These are phyloP conservation scores for Coprinopsis cinerea DNA, from an alignment of 768 basidiomycete species.

Conservation along the genomic window DNA sequence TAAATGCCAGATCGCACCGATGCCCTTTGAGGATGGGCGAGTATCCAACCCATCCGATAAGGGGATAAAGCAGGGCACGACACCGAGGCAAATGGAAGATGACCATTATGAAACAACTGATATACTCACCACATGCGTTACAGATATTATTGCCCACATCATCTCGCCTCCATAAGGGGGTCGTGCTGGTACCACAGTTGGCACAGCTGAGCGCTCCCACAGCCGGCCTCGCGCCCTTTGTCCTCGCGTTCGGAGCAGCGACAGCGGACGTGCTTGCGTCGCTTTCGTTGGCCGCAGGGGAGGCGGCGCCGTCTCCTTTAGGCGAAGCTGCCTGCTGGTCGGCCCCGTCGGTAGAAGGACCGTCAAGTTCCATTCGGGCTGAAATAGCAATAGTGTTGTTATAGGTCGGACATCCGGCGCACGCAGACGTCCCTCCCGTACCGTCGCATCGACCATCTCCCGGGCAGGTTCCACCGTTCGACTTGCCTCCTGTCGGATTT, in stretches of 20 bases:
- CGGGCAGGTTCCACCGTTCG: constrained; percentile 75
- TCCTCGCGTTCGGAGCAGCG: constrained; percentile 19
- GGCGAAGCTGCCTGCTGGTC: constrained; percentile 7
- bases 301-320: constrained; percentile 11
- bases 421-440: constrained; percentile 88
- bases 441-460: constrained; percentile 98
- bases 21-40: too few species aligned
- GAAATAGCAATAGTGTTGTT: constrained; percentile 70
- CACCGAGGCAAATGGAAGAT: constrained; percentile 19
- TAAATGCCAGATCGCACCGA: too few species aligned
- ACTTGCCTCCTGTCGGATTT: constrained; percentile 9
- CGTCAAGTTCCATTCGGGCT: constrained; percentile 34
- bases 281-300: constrained; percentile 25
- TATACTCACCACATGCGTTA: constrained; percentile 85
- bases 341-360: constrained; percentile 13
- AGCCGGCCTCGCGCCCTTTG: constrained; percentile 30
- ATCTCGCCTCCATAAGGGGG: constrained; percentile 86
- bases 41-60: constrained; percentile 33
- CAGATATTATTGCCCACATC: constrained; percentile 91
- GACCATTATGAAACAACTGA: constrained; percentile 8
- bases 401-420: constrained; percentile 93
- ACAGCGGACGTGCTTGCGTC: constrained; percentile 23
- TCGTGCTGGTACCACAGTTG: constrained; percentile 85
- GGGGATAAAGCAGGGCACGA: constrained; percentile 10
- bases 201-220: constrained; percentile 80